Evolutionary conservation across 768 basidiomycete species (phyloP).

Genomic region (Termitomyces sp.): DNA sequence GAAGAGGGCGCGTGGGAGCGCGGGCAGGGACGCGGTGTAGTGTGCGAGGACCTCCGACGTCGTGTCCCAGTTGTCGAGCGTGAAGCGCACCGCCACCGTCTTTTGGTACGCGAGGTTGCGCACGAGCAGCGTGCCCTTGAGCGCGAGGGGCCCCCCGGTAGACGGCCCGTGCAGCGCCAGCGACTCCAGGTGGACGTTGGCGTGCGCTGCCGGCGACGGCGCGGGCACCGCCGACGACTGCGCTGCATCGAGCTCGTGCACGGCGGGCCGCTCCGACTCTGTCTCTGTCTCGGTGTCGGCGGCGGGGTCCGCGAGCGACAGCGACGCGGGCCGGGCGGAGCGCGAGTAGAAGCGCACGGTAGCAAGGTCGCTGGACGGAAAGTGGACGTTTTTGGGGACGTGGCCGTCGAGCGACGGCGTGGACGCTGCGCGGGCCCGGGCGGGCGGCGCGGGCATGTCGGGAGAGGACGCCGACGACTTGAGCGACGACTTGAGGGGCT

Average conservation of each 20-base stretch:
- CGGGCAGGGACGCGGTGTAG: constrained; percentile 36
- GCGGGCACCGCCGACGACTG: constrained; percentile 23
- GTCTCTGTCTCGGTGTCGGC: constrained; percentile 42
- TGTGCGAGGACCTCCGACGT: constrained; percentile 75
- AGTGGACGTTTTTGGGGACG: constrained; percentile 57
- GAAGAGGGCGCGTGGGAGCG: constrained; percentile 20
- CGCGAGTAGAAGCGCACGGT: constrained; percentile 59
- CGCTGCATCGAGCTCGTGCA: constrained; percentile 16
- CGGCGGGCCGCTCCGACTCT: constrained; percentile 29
- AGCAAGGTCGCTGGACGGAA: constrained; percentile 62
- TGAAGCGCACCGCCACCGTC: constrained; percentile 80
- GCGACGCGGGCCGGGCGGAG: constrained; percentile 61
- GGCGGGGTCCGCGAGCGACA: constrained; percentile 26
- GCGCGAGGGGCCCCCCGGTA: constrained; percentile 16
- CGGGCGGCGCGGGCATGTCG: constrained; percentile 29
- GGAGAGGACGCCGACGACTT: constrained; percentile 56
- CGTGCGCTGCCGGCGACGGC: constrained; percentile 11
- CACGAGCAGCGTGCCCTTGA: constrained; percentile 77
- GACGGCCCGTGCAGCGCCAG: constrained; percentile 9
- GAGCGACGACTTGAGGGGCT: constrained; percentile 82
- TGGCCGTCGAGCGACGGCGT: constrained; percentile 13
- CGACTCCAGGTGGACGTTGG: constrained; percentile 29
- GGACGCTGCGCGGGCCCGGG: constrained; percentile 51
- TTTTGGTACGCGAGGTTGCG: constrained; percentile 88
- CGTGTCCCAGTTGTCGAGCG: constrained; percentile 92